Conservation (phyloP, 2,329 filamentous ascomycete species). For the Zymoseptoria passerinii region DNA sequence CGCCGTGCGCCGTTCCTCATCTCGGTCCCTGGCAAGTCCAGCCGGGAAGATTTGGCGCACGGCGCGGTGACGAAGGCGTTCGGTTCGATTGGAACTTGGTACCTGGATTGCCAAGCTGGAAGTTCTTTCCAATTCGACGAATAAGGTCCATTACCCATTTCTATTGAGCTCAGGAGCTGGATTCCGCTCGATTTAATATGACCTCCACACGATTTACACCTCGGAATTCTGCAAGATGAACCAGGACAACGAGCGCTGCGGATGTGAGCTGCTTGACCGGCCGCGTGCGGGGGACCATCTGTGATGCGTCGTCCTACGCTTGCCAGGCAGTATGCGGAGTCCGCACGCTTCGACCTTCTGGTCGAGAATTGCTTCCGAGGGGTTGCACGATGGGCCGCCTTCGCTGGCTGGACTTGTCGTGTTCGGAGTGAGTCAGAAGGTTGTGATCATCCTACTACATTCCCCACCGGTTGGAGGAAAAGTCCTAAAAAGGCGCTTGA, state of each 20-base stretch:
- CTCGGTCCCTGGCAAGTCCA: constrained; percentile 7
- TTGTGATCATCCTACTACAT: constrained; percentile 26
- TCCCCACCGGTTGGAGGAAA: constrained; percentile 8
- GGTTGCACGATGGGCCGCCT: constrained; percentile 15
- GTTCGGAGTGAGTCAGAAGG: constrained; percentile 13
- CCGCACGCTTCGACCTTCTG: neutral
- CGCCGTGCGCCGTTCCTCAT: constrained; percentile 13
- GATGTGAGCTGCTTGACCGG: neutral
- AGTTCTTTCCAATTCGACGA: neutral
- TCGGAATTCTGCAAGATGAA: neutral
- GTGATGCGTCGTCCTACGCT: neutral
- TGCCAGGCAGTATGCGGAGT: neutral
- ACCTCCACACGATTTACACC: constrained; percentile 5
- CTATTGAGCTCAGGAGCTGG: constrained; percentile 6
- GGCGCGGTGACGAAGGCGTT: constrained; percentile 16
- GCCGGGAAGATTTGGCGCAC: constrained; percentile 14
- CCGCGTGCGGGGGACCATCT: neutral
- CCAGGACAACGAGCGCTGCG: neutral
- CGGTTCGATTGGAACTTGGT: neutral
- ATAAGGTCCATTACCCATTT: constrained; percentile 1
- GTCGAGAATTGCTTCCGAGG: neutral
- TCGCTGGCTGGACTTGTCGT: constrained; percentile 14
- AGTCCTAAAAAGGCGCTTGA: constrained; percentile 6
- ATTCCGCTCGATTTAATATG: constrained; percentile 19
- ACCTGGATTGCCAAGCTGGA: neutral